A percentile compares a stretch with the other conserved stretches of the same genome.
Evolutionary conservation across 495 filamentous ascomycete species (phyloP).

Genomic region (Hypoxylon rickii): DNA sequence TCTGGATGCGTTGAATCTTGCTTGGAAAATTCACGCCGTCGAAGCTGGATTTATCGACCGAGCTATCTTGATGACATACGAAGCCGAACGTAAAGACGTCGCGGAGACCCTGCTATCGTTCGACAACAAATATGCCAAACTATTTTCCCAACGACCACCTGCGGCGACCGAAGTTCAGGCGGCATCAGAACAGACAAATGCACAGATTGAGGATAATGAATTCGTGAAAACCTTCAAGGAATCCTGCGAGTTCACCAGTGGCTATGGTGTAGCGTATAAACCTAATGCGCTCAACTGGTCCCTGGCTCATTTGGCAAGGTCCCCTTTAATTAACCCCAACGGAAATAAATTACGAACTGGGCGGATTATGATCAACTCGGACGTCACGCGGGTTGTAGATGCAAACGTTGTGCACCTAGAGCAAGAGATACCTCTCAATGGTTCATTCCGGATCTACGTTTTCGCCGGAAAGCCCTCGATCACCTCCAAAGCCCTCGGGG

Average conservation of each 20-base stretch:
- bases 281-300: conserved; percentile 66
- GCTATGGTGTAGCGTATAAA: conserved; percentile 71
- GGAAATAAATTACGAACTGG: conserved; percentile 67
- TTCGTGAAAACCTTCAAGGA: conserved; percentile 72
- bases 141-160: conserved; percentile 65
- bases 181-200: conserved; percentile 40
- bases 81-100: conserved; percentile 68
- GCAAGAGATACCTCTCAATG: conserved; percentile 85
- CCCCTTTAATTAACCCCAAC: conserved; percentile 65
- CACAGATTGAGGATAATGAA: conserved; percentile 61
- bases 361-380: conserved; percentile 71
- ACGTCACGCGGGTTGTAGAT: conserved; percentile 82
- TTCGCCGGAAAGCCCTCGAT: conserved; percentile 72
- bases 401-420: conserved; percentile 86
- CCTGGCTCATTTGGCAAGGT: conserved; percentile 71
- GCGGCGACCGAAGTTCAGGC: conserved; percentile 55
- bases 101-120: conserved; percentile 74
- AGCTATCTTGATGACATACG: conserved; percentile 70
- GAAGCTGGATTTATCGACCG: conserved; percentile 64
- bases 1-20: conserved; percentile 79
- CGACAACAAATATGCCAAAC: conserved; percentile 71
- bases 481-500: conserved; percentile 62
- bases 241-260: conserved; percentile 71
- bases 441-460: conserved; percentile 82
- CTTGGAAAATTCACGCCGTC: conserved; percentile 80